These are phyloP conservation scores for Termitomyces sp. DNA, from an alignment of 768 basidiomycete genomes.

Conservation along the genomic window DNA sequence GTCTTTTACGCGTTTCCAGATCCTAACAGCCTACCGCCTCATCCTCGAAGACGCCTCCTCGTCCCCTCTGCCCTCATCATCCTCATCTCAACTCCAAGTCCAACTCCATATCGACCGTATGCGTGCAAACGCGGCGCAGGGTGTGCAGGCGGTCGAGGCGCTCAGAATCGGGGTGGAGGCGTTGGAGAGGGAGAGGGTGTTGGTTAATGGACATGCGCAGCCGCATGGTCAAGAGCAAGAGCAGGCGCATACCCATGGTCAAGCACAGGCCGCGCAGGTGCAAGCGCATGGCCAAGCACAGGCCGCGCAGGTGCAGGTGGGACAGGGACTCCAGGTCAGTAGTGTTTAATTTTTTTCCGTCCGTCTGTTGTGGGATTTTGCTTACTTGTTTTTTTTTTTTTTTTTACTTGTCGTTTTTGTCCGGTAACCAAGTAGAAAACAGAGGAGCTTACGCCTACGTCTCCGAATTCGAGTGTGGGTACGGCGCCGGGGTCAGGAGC, in stretches of 20 bases:
- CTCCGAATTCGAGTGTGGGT: background rate
- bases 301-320: no score
- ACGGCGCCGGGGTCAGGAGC: background rate
- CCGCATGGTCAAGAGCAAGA: background rate
- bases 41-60: background rate
- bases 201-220: background rate
- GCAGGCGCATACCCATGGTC: background rate
- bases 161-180: background rate
- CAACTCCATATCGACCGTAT: background rate
- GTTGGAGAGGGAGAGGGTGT: background rate
- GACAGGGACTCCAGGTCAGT: conserved; percentile 9
- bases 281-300: background rate
- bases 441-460: background rate
- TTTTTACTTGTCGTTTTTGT: background rate
- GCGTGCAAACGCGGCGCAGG: background rate
- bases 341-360: background rate
- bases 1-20: background rate
- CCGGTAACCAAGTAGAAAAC: background rate
- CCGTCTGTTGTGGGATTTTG: no score
- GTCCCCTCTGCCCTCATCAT: background rate
- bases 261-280: background rate
- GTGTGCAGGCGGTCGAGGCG: background rate
- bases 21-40: background rate
- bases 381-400: background rate
- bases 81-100: background rate